Percentiles rank a stretch among this genome's conserved stretches.
Evolutionary conservation across 139 green algal genomes (phyloP).

Genomic region (Chlorella sp.): DNA sequence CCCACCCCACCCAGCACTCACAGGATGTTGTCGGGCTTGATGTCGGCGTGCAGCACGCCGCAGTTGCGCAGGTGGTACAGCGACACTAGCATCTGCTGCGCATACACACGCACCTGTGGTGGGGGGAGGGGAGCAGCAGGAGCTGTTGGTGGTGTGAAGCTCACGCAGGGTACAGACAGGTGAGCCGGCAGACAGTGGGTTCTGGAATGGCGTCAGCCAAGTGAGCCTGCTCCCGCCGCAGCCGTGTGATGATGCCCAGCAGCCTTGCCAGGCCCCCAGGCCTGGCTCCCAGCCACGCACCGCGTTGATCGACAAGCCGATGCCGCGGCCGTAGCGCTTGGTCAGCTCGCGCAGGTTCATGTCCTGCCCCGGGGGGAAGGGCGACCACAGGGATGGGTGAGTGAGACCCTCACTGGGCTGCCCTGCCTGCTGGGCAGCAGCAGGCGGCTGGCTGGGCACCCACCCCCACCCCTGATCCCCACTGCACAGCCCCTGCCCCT

Average conservation of each 20-base stretch:
- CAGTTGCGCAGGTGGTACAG: conserved; percentile 89
- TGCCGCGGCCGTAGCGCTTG: conserved; percentile 97
- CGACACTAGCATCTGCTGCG: conserved; percentile 93
- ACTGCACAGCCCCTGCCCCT: conserved; percentile 14
- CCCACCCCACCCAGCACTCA: background rate
- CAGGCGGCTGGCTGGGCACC: too few species aligned
- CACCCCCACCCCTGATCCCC: too few species aligned
- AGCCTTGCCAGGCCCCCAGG: too few species aligned
- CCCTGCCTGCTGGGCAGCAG: too few species aligned
- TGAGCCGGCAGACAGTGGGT: too few species aligned
- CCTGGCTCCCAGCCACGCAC: conserved; percentile 23
- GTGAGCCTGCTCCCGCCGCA: too few species aligned
- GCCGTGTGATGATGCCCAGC: too few species aligned
- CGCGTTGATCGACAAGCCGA: conserved; percentile 92
- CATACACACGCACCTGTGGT: conserved; percentile 80
- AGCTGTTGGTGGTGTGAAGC: too few species aligned
- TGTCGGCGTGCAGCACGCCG: conserved; percentile 96
- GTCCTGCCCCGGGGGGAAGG: conserved; percentile 54
- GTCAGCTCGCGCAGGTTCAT: conserved; percentile 94
- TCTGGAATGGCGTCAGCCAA: background rate
- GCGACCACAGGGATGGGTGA: background rate
- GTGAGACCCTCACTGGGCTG: background rate
- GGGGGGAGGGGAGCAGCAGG: too few species aligned
- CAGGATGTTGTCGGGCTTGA: conserved; percentile 99
- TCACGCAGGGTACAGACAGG: too few species aligned